These are phyloP conservation scores for Musa beccarii DNA, from an alignment of 176 grass and related monocot genomes.

Conservation along the genomic window DNA sequence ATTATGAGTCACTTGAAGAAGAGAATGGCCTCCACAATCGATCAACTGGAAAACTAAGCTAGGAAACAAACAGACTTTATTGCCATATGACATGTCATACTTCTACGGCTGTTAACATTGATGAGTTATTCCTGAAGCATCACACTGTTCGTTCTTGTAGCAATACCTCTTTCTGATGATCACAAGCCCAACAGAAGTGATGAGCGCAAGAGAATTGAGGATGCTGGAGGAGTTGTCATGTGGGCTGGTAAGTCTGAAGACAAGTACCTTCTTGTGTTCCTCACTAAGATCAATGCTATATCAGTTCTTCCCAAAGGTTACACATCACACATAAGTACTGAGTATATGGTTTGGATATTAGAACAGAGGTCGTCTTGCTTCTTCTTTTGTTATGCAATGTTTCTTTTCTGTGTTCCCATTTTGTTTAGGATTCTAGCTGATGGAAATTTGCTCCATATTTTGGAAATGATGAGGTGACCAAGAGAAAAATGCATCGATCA, in stretches of 20 bases:
- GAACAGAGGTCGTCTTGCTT: not conserved
- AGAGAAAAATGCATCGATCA: too few species aligned
- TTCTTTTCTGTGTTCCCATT: not conserved
- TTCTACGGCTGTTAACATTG: not conserved
- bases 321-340: not conserved
- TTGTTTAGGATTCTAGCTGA: not conserved
- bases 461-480: too few species aligned
- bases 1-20: too few species aligned
- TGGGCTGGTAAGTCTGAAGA: too few species aligned
- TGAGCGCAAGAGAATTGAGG: too few species aligned
- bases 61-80: too few species aligned
- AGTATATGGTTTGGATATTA: not conserved
- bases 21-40: too few species aligned
- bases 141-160: slow-evolving; percentile 29
- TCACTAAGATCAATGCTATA: not conserved
- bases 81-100: too few species aligned
- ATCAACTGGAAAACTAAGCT: too few species aligned
- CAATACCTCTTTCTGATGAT: slow-evolving; percentile 75
- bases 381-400: not conserved
- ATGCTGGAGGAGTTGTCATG: too few species aligned
- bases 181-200: slow-evolving; percentile 76
- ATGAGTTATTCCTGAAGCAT: slow-evolving; percentile 18
- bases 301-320: not conserved
- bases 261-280: not conserved
- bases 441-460: too few species aligned